Evolutionary conservation across 306 rosid genomes (phyloP).

Genomic region (Pachyrhizus erosus): DNA sequence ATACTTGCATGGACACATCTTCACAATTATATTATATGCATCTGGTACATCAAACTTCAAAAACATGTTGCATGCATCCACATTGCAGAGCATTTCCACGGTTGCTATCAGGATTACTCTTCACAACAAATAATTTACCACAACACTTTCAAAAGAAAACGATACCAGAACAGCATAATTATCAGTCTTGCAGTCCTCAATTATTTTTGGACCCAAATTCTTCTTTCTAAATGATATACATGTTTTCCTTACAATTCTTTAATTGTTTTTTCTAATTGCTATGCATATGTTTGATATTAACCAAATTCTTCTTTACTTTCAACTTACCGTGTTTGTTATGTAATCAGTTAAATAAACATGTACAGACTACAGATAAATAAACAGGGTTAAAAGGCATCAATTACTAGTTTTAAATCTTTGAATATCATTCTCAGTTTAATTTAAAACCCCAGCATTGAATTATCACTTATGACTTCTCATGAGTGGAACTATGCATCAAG

Average conservation of each 20-base stretch:
- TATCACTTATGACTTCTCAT: background rate
- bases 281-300: background rate
- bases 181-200: constrained; percentile 45
- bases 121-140: background rate
- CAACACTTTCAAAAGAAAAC: background rate
- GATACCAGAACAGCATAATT: constrained; percentile 2
- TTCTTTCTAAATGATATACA: background rate
- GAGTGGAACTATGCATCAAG: background rate
- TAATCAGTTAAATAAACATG: background rate
- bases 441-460: background rate
- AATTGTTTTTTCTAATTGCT: background rate
- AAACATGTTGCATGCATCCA: background rate
- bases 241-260: background rate
- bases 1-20: background rate
- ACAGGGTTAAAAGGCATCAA: constrained; percentile 24
- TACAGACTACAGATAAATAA: background rate
- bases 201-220: background rate
- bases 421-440: background rate
- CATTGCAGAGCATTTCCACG: background rate
- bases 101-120: background rate
- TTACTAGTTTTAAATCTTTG: constrained; percentile 3
- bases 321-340: background rate
- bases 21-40: background rate
- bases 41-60: background rate
- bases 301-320: constrained; percentile 37